Evolutionary conservation across 2,329 filamentous ascomycete genomes (phyloP).

Genomic region (Ustulina deusta): DNA sequence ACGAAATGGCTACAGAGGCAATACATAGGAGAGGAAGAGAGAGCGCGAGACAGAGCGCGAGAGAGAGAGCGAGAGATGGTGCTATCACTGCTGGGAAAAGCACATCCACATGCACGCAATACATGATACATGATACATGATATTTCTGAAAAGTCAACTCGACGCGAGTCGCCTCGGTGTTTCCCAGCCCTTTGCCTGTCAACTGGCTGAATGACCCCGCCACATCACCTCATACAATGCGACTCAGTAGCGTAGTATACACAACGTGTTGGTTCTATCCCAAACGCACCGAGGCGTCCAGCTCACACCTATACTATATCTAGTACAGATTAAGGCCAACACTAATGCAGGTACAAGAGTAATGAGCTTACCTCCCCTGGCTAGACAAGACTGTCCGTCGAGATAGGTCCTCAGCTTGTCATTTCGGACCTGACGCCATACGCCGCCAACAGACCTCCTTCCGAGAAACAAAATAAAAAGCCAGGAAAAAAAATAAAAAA

Average conservation of each 20-base stretch:
- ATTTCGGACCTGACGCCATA: constrained; percentile 32
- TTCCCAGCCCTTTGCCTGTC: no score
- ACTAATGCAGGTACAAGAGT: constrained; percentile 36
- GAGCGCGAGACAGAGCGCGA: no score
- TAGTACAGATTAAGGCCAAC: constrained; percentile 9
- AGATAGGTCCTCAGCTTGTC: constrained; percentile 24
- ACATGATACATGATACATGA: no score
- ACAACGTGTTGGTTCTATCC: constrained; percentile 5
- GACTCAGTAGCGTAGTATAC: neutral
- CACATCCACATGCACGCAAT: no score
- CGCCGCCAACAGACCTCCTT: constrained; percentile 16
- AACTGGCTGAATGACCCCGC: constrained; percentile 15
- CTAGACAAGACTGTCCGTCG: constrained; percentile 2
- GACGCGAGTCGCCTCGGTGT: no score
- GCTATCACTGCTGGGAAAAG: no score
- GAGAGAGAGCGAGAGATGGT: no score
- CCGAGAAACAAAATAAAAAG: neutral
- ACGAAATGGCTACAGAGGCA: no score
- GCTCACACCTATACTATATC: neutral
- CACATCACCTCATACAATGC: constrained; percentile 5
- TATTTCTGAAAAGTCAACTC: no score
- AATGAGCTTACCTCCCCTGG: constrained; percentile 20
- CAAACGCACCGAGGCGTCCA: neutral
- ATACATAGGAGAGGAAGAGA: no score
- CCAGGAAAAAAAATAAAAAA: neutral